These are phyloP conservation scores for Pleurotus tuoliensis DNA, from an alignment of 768 basidiomycete genomes.

Conservation along the genomic window DNA sequence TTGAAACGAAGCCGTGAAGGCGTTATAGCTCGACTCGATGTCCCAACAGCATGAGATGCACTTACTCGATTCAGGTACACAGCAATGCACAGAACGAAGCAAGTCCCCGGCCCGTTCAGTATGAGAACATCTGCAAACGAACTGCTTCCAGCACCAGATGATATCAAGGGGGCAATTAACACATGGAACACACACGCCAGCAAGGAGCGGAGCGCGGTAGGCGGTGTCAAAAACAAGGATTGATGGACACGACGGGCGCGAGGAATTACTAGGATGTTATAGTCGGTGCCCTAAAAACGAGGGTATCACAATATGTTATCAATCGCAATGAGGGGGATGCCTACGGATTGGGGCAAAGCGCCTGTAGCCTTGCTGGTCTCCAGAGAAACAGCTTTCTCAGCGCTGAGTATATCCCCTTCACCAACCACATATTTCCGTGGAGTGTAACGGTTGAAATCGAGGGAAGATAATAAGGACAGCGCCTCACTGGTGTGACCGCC, in stretches of 20 bases:
- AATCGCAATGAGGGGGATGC: no score
- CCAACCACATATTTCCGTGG: constrained; percentile 80
- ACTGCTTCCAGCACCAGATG: constrained; percentile 15
- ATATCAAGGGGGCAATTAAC: constrained; percentile 47
- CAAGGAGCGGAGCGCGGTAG: constrained; percentile 63
- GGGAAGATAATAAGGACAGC: constrained; percentile 60
- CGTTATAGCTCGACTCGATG: no score
- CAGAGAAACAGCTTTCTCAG: constrained; percentile 60
- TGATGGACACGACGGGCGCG: constrained; percentile 89
- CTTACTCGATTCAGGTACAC: constrained; percentile 70
- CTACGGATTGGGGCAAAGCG: background rate
- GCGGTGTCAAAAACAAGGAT: constrained; percentile 61
- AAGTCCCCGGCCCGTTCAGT: constrained; percentile 95
- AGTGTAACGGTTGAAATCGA: constrained; percentile 74
- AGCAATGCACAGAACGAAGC: constrained; percentile 71
- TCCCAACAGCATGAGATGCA: constrained; percentile 11
- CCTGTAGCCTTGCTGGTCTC: constrained; percentile 41
- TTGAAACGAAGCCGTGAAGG: constrained; percentile 25
- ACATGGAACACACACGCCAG: constrained; percentile 57
- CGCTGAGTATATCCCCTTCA: constrained; percentile 77
- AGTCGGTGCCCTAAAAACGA: background rate
- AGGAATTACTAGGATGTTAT: constrained; percentile 61
- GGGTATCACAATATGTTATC: background rate
- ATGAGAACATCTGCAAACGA: constrained; percentile 71
- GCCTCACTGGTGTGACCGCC: constrained; percentile 95